These are phyloP conservation scores for Colletotrichum phormii DNA, from an alignment of 2,329 filamentous ascomycete species.

Conservation along the genomic window DNA sequence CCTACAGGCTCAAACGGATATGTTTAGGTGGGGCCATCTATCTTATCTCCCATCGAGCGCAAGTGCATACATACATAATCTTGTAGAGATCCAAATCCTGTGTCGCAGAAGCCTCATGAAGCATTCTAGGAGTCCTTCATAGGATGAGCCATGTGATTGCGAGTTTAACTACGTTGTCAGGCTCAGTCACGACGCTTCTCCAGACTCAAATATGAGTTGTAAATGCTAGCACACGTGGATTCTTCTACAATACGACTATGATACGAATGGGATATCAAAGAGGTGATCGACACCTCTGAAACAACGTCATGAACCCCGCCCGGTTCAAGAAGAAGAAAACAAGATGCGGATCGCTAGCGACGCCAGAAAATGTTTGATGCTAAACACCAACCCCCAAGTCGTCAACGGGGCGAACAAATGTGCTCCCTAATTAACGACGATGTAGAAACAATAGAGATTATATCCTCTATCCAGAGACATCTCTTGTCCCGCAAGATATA, in stretches of 20 bases:
- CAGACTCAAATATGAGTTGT: too few relatives aligned
- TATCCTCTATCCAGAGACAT: background rate
- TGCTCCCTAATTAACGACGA: background rate
- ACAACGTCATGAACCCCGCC: conserved; percentile 5
- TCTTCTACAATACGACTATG: conserved; percentile 26
- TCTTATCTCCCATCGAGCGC: too few relatives aligned
- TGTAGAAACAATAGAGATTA: background rate
- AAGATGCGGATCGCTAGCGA: conserved; percentile 30
- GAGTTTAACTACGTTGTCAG: too few relatives aligned
- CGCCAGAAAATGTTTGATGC: conserved; percentile 2
- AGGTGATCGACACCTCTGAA: conserved; percentile 29
- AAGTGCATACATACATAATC: too few relatives aligned
- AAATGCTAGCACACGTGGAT: background rate
- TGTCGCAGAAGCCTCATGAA: too few relatives aligned
- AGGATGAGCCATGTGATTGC: too few relatives aligned
- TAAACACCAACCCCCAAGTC: background rate
- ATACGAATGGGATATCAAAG: conserved; percentile 24
- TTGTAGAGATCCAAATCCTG: too few relatives aligned
- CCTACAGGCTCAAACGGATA: too few relatives aligned
- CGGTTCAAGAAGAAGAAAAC: conserved; percentile 8
- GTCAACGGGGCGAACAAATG: background rate
- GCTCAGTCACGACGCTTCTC: background rate
- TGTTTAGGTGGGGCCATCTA: too few relatives aligned
- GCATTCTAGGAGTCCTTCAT: too few relatives aligned
- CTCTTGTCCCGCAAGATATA: background rate